A percentile compares a stretch with the other conserved stretches of the same genome.
Conservation (phyloP, 2,329 filamentous ascomycete species). For the Ceratocystis huliohia region DNA sequence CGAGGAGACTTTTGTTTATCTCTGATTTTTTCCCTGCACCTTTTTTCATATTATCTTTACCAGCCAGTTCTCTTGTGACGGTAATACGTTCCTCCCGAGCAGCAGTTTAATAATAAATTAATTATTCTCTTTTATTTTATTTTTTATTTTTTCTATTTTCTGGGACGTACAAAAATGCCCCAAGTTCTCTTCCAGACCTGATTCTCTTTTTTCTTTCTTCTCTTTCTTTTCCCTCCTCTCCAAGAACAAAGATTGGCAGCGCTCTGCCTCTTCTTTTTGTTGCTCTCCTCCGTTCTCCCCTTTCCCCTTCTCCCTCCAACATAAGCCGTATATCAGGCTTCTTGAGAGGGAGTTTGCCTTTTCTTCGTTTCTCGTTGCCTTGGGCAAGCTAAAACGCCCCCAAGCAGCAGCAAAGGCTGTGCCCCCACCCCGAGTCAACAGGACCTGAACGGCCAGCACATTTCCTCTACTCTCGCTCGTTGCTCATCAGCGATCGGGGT, state of each 20-base stretch:
- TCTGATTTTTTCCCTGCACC: neutral
- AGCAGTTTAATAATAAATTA: neutral
- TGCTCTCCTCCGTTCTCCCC: slow-evolving; percentile 22
- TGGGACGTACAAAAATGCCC: slow-evolving; percentile 7
- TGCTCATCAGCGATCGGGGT: neutral
- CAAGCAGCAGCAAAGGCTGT: slow-evolving; percentile 21
- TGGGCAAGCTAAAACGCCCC: neutral
- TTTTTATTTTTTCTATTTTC: neutral
- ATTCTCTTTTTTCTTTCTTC: slow-evolving; percentile 1
- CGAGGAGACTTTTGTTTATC: neutral
- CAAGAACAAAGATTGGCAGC: slow-evolving; percentile 15
- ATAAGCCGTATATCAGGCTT: neutral
- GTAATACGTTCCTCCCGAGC: slow-evolving; percentile 6
- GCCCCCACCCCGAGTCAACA: slow-evolving; percentile 12
- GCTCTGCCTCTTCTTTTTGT: slow-evolving; percentile 21
- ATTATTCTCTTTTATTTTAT: neutral
- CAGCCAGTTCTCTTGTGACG: neutral
- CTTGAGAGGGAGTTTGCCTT: slow-evolving; percentile 1
- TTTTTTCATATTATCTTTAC: neutral
- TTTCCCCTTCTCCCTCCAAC: slow-evolving; percentile 10
- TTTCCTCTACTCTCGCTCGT: slow-evolving; percentile 9
- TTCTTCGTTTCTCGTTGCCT: neutral
- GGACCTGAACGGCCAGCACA: slow-evolving; percentile 9
- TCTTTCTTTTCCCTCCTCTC: neutral
- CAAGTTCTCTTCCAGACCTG: neutral